phyloP scores from a whole-genome alignment of 768 basidiomycete species.

The Candolleomyces eurysporus region DNA sequence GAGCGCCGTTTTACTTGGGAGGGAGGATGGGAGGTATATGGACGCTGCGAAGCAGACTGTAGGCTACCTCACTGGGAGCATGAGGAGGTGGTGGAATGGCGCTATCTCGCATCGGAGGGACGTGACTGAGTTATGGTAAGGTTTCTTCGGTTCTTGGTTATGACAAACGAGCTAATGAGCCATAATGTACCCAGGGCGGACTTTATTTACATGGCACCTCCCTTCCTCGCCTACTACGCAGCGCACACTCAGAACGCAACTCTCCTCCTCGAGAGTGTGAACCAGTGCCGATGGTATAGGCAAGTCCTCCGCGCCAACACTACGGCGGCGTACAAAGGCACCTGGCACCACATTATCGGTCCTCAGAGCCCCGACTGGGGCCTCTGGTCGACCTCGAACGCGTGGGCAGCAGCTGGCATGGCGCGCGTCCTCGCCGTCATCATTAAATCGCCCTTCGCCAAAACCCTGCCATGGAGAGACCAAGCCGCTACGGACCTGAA shows the following conservation, averaged over 20 bases:
- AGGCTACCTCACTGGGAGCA: constrained; percentile 29
- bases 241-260: constrained; percentile 33
- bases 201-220: constrained; percentile 51
- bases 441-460: constrained; percentile 35
- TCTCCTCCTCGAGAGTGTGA: constrained; percentile 33
- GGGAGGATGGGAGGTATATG: constrained; percentile 28
- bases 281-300: constrained; percentile 38
- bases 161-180: neutral
- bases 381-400: constrained; percentile 58
- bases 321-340: constrained; percentile 21
- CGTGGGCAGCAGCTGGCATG: constrained; percentile 72
- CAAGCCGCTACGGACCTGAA: constrained; percentile 29
- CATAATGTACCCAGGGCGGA: constrained; percentile 34
- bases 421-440: constrained; percentile 53
- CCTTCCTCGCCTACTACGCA: constrained; percentile 47
- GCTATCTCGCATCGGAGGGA: constrained; percentile 44
- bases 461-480: constrained; percentile 16
- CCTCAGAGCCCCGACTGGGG: constrained; percentile 37
- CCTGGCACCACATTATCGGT: constrained; percentile 46
- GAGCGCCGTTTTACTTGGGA: constrained; percentile 40
- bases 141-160: neutral
- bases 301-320: constrained; percentile 31
- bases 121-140: constrained; percentile 41
- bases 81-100: constrained; percentile 40
- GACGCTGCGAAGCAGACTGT: constrained; percentile 30